phyloP scores from a whole-genome alignment of 257 asterid genomes.

The Jacaranda mimosifolia region DNA sequence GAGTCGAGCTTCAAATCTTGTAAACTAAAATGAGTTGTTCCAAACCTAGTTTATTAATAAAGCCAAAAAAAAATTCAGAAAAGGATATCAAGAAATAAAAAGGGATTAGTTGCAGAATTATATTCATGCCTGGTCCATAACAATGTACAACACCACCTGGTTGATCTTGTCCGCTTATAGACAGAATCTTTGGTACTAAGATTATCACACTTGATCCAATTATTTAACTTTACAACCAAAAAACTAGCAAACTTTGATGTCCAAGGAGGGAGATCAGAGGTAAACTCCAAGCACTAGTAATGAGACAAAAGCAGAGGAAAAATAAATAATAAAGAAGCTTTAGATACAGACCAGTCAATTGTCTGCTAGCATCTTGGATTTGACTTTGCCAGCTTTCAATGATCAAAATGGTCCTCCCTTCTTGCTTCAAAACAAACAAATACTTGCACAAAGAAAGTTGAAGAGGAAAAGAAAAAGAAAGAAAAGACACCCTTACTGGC shows the following conservation, averaged over 20 bases:
- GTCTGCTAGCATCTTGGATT: constrained; percentile 11
- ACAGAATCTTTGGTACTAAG: constrained; percentile 5
- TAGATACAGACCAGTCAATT: constrained; percentile 18
- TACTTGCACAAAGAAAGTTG: constrained; percentile 1
- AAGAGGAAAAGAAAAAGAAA: neutral
- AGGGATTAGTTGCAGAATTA: neutral
- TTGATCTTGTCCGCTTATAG: neutral
- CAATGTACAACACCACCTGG: neutral
- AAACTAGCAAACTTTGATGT: neutral
- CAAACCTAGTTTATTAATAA: too few species aligned
- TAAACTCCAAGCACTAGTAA: neutral
- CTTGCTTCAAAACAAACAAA: neutral
- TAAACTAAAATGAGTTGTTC: too few species aligned
- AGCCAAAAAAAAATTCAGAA: too few species aligned
- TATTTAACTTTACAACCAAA: neutral
- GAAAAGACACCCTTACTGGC: neutral
- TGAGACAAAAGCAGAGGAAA: neutral
- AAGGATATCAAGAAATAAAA: neutral
- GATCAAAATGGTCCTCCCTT: constrained; percentile 14
- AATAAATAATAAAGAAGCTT: neutral
- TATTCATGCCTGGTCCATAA: neutral
- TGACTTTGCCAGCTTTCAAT: constrained; percentile 22
- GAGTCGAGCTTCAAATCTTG: too few species aligned
- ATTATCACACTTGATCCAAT: neutral
- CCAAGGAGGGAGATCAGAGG: neutral